A percentile compares a stretch with the other conserved stretches of the same genome.
phyloP scores from a whole-genome alignment of 75 land plant species.

The Selaginella tamariscina region DNA sequence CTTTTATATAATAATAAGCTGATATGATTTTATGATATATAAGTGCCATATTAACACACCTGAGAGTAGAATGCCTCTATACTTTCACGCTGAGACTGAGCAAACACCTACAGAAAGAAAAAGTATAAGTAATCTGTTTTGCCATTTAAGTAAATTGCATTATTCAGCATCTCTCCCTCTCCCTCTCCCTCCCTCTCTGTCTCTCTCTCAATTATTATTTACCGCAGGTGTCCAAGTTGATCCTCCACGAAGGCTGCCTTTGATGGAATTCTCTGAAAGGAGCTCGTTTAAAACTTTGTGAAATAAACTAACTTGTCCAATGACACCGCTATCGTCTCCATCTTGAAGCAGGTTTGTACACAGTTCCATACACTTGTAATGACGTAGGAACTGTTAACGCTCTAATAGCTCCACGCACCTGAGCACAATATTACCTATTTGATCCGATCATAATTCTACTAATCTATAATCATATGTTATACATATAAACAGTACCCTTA shows the following conservation, averaged over 20 bases:
- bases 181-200: neutral
- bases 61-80: slow-evolving; percentile 91
- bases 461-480: too few species aligned
- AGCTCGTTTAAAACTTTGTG: slow-evolving; percentile 65
- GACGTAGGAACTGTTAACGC: slow-evolving; percentile 79
- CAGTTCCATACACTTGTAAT: slow-evolving; percentile 64
- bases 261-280: slow-evolving; percentile 62
- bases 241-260: slow-evolving; percentile 75
- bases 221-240: slow-evolving; percentile 87
- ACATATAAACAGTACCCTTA: too few species aligned
- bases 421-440: too few species aligned
- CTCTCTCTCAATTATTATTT: too few species aligned
- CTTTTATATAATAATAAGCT: neutral
- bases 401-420: slow-evolving; percentile 89
- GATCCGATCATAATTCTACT: too few species aligned
- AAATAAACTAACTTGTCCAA: slow-evolving; percentile 54
- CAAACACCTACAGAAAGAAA: slow-evolving; percentile 58
- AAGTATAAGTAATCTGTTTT: neutral
- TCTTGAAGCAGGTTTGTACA: slow-evolving; percentile 57
- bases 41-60: slow-evolving; percentile 30
- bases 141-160: neutral
- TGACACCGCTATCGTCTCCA: slow-evolving; percentile 49
- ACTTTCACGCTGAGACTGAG: slow-evolving; percentile 86
- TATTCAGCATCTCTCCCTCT: neutral
- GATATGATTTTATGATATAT: neutral